Evolutionary conservation across 805 yeast genomes (phyloP).

Genomic region (Cyberlindnera euphorbiae): DNA sequence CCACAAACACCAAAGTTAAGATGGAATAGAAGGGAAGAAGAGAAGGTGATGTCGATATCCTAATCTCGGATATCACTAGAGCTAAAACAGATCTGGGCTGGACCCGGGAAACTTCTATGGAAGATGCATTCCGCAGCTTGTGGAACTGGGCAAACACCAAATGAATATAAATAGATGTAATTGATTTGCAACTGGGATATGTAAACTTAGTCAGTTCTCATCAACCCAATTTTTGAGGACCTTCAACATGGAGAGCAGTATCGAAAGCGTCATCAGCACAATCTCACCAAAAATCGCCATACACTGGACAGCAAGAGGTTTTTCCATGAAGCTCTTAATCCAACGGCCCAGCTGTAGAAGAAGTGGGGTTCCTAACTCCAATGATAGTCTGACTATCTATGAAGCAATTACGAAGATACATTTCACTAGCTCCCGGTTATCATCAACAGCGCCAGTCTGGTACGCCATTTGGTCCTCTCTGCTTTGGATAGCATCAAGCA

Average conservation of each 20-base stretch:
- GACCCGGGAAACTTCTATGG: slow-evolving; percentile 51
- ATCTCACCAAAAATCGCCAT: slow-evolving; percentile 11
- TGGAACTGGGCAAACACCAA: slow-evolving; percentile 63
- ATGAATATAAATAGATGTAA: not conserved
- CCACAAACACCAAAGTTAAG: slow-evolving; percentile 61
- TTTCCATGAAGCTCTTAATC: slow-evolving; percentile 4
- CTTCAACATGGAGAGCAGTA: slow-evolving; percentile 7
- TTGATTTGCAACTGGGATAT: too few species aligned
- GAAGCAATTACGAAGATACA: slow-evolving; percentile 11
- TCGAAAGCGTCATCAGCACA: slow-evolving; percentile 5
- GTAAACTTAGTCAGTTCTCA: too few species aligned
- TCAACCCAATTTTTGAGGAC: slow-evolving; percentile 2
- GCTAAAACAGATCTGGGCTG: slow-evolving; percentile 65
- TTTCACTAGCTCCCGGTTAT: slow-evolving; percentile 6
- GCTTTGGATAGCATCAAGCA: slow-evolving; percentile 7
- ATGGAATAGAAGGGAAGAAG: slow-evolving; percentile 63
- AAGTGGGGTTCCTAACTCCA: slow-evolving; percentile 13
- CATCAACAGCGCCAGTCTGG: not conserved
- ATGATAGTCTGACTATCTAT: slow-evolving; percentile 8
- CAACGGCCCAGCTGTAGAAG: not conserved
- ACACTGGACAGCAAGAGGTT: slow-evolving; percentile 5
- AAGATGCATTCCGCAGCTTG: slow-evolving; percentile 62
- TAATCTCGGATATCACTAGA: slow-evolving; percentile 66
- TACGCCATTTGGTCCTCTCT: not conserved
- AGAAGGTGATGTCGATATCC: slow-evolving; percentile 70